Percentiles rank a stretch among this genome's conserved stretches.
phyloP scores from a whole-genome alignment of 768 basidiomycete genomes.

The Auriculariales sp. region DNA sequence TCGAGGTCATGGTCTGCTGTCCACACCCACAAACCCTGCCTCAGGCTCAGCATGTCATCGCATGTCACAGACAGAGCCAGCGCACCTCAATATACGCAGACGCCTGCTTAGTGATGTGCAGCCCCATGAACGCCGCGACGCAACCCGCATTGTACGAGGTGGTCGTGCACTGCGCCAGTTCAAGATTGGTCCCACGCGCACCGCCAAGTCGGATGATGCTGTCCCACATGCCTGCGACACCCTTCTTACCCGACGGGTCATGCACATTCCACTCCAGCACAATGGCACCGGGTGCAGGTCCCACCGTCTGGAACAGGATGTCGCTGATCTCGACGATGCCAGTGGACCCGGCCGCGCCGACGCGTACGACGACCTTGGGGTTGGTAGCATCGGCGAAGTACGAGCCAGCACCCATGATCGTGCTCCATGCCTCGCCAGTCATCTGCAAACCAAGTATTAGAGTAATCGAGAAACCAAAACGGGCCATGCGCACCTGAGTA shows the following conservation, averaged over 20 bases:
- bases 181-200: constrained; percentile 1
- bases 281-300: constrained; percentile 10
- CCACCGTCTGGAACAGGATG: constrained; percentile 9
- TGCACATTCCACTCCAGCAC: constrained; percentile 12
- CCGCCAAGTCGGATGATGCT: constrained; percentile 8
- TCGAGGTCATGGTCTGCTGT: constrained; percentile 12
- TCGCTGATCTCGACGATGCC: constrained; percentile 10
- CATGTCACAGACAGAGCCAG: background rate
- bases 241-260: constrained; percentile 4
- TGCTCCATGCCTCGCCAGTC: constrained; percentile 11
- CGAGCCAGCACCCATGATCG: constrained; percentile 7
- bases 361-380: constrained; percentile 9
- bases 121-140: constrained; percentile 8
- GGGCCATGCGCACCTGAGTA: constrained; percentile 8
- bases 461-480: too few relatives aligned
- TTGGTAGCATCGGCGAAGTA: constrained; percentile 7
- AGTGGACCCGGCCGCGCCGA: constrained; percentile 9
- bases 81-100: constrained; percentile 11
- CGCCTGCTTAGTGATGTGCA: constrained; percentile 9
- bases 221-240: constrained; percentile 10
- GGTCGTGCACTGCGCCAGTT: constrained; percentile 3
- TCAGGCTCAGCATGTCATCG: background rate
- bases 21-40: constrained; percentile 4
- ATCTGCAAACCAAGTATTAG: too few relatives aligned
- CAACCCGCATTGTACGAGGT: constrained; percentile 5